Conservation (phyloP, 306 rosid genomes). For the Pyrus betulifolia region DNA sequence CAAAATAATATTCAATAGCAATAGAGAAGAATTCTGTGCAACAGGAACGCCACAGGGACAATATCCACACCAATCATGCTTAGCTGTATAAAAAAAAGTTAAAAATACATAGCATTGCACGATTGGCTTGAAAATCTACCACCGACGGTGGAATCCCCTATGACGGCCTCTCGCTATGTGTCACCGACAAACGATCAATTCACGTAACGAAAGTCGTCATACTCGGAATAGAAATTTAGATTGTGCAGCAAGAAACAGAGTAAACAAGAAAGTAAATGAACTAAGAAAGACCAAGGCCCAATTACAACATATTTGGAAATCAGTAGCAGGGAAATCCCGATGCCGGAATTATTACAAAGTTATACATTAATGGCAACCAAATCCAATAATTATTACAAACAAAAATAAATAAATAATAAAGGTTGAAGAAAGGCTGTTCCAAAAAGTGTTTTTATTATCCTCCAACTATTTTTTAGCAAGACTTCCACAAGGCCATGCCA, state of each 20-base stretch:
- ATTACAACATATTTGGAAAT: background rate
- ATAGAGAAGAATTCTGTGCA: background rate
- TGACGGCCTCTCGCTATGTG: background rate
- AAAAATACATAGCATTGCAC: background rate
- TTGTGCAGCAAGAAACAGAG: background rate
- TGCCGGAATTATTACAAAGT: background rate
- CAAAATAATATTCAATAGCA: too few relatives aligned
- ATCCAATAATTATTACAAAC: background rate
- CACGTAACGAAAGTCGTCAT: background rate
- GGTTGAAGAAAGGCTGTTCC: background rate
- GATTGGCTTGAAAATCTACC: background rate
- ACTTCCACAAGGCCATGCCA: background rate
- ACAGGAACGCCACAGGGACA: background rate
- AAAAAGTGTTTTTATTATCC: background rate
- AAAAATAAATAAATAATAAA: background rate
- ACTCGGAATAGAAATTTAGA: background rate
- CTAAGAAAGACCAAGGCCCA: background rate
- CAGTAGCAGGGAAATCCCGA: background rate
- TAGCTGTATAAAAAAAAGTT: too few relatives aligned
- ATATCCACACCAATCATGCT: background rate
- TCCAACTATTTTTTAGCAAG: background rate
- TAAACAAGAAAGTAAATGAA: background rate
- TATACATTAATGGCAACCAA: background rate
- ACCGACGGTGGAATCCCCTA: too few relatives aligned
- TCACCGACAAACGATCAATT: background rate